Evolutionary conservation across 2,329 filamentous ascomycete genomes (phyloP).

Genomic region (Metarhizium guizhouense): DNA sequence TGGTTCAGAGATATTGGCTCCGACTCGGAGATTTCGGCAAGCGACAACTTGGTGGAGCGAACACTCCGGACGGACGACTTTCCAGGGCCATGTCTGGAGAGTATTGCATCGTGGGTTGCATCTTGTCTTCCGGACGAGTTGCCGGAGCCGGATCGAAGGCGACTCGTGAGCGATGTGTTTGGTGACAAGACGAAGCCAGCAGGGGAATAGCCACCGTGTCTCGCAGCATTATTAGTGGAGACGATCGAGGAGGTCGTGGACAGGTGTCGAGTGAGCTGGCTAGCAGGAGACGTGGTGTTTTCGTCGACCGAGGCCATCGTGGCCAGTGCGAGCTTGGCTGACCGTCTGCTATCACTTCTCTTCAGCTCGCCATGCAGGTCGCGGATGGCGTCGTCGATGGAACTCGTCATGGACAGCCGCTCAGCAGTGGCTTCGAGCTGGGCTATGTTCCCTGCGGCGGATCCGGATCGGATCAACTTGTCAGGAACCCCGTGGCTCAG

Average conservation of each 20-base stretch:
- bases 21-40: slow-evolving; percentile 49
- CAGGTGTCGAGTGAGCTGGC: slow-evolving; percentile 31
- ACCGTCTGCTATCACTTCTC: slow-evolving; percentile 57
- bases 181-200: slow-evolving; percentile 61
- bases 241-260: slow-evolving; percentile 54
- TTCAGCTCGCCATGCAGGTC: slow-evolving; percentile 64
- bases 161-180: slow-evolving; percentile 49
- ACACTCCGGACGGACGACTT: slow-evolving; percentile 44
- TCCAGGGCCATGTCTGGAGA: slow-evolving; percentile 44
- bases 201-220: slow-evolving; percentile 62
- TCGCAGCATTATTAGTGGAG: slow-evolving; percentile 57
- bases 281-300: slow-evolving; percentile 4
- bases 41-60: slow-evolving; percentile 39
- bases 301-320: slow-evolving; percentile 9
- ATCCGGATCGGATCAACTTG: slow-evolving; percentile 50
- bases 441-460: slow-evolving; percentile 58
- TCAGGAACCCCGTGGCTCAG: slow-evolving; percentile 43
- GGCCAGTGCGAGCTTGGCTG: slow-evolving; percentile 47
- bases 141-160: slow-evolving; percentile 47
- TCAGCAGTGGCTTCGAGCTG: slow-evolving; percentile 69
- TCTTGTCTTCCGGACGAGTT: slow-evolving; percentile 33
- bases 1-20: slow-evolving; percentile 43
- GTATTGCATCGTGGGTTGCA: slow-evolving; percentile 28
- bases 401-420: slow-evolving; percentile 62
- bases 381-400: slow-evolving; percentile 70